phyloP scores from a whole-genome alignment of 179 eudicot genomes.

The Beta lomatogona region DNA sequence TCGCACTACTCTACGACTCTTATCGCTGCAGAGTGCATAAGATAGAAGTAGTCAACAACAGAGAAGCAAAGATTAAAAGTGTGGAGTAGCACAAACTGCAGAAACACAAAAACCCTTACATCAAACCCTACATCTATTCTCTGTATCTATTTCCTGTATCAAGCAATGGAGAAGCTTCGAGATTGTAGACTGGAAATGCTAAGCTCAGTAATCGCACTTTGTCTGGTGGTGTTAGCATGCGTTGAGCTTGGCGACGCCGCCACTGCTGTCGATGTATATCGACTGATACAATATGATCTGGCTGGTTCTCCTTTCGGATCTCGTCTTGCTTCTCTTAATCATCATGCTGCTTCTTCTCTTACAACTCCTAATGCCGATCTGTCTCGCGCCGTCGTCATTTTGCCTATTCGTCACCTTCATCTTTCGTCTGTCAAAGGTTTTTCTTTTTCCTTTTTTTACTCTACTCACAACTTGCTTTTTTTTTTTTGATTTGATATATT shows the following conservation, averaged over 20 bases:
- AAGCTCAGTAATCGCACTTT: slow-evolving; percentile 48
- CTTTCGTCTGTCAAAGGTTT: slow-evolving; percentile 61
- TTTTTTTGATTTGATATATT: no score
- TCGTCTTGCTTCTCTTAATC: slow-evolving; percentile 71
- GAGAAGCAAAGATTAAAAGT: no score
- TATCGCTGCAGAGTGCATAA: no score
- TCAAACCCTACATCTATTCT: not conserved
- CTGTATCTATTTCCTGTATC: no score
- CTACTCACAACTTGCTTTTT: no score
- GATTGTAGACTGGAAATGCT: slow-evolving; percentile 33
- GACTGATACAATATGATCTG: slow-evolving; percentile 93
- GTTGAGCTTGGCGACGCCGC: slow-evolving; percentile 90
- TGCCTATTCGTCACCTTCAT: slow-evolving; percentile 74
- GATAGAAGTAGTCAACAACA: no score
- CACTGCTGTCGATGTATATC: slow-evolving; percentile 97
- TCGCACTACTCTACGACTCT: no score
- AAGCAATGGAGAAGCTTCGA: slow-evolving; percentile 48
- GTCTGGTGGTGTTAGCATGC: slow-evolving; percentile 63
- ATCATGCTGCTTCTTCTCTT: slow-evolving; percentile 85
- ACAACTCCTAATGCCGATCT: slow-evolving; percentile 60
- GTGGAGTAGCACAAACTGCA: no score
- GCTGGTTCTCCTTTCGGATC: slow-evolving; percentile 95
- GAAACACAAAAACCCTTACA: not conserved
- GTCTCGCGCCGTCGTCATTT: slow-evolving; percentile 74
- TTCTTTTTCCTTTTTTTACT: not conserved